Evolutionary conservation across 495 filamentous ascomycete genomes (phyloP), one percentile per base, ranked within the genome.

Genomic region (Physcia stellaris): DNA sequence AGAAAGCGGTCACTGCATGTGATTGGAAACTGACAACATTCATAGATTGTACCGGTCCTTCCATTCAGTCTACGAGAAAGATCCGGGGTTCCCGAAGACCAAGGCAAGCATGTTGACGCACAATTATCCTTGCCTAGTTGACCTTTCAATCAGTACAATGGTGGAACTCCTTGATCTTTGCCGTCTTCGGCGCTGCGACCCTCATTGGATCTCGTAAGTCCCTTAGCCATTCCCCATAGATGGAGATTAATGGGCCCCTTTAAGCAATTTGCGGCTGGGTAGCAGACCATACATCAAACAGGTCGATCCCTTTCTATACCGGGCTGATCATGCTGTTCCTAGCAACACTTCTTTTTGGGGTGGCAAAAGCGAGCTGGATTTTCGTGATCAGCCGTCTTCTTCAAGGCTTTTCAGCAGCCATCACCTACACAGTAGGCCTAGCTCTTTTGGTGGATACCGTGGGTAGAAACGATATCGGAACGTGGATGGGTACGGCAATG

Each of bases 111-210:
- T 39, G 7, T 2, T 20, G 12, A 19, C 12, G 7, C 16, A 28
- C 4, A 7, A n/a, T 21, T 6, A 3, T 38, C 19, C 15, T 12
- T 6, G 6, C 16, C 3, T 31, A 27, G n/a, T 37, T 6, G 21
- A 18, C 6, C 18, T 1, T 2, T 23, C 19, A 9, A 12, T n/a
- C 3, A 52, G 46, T 52, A 15, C 49, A 52, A 43, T 49, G 35
- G 30, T 52, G 49, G 46, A 52, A 42, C n/a, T 52, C 49, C 5
- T 36, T 49, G 22, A 43, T 51, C 15, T 42, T 51, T 19, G 49
- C 41, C 9, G 35, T 45, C 32, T 49, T 48, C 19, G 49, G 46
- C 17, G 46, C 33, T 39, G 46, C 46, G 2, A 42, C 46, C 18
- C 24, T 49, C 15, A 32, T 52, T 30, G 46, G 49, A 24, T 49